These are phyloP conservation scores for Tylopilus plumbeoviolaceoides DNA, from an alignment of 768 basidiomycete genomes.

Conservation along the genomic window DNA sequence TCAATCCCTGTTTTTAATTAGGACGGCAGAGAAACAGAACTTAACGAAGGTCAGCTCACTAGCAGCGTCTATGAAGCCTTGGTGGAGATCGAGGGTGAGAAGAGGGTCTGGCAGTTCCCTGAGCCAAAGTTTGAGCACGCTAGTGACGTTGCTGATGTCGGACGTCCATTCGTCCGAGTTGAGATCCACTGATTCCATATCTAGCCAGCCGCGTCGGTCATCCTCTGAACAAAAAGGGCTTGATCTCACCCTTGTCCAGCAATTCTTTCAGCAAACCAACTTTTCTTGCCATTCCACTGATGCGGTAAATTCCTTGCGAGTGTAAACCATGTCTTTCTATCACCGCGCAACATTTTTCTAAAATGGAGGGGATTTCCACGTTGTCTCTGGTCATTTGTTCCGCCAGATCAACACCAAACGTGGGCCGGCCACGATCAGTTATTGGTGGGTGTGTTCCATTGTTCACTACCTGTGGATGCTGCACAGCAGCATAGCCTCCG, in stretches of 20 bases:
- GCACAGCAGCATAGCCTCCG: slow-evolving; percentile 25
- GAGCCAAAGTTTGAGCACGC: slow-evolving; percentile 93
- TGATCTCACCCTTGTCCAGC: slow-evolving; percentile 72
- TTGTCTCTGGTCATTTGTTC: slow-evolving; percentile 93
- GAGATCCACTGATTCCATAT: slow-evolving; percentile 84
- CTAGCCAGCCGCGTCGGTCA: slow-evolving; percentile 38
- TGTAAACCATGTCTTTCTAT: slow-evolving; percentile 88
- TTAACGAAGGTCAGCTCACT: slow-evolving; percentile 49
- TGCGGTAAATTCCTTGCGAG: slow-evolving; percentile 87
- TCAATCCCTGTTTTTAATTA: slow-evolving; percentile 63
- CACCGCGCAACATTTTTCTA: slow-evolving; percentile 85
- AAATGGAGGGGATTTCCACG: slow-evolving; percentile 82
- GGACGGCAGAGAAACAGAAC: not conserved
- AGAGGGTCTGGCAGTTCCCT: slow-evolving; percentile 94
- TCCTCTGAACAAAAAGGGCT: not conserved
- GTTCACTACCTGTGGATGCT: slow-evolving; percentile 23
- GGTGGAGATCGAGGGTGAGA: slow-evolving; percentile 77
- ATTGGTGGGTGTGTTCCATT: slow-evolving; percentile 31
- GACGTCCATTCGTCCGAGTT: slow-evolving; percentile 86
- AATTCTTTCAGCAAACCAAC: slow-evolving; percentile 77
- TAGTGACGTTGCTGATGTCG: slow-evolving; percentile 96
- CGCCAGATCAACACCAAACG: slow-evolving; percentile 88
- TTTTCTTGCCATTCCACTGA: slow-evolving; percentile 88
- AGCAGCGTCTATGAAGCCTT: slow-evolving; percentile 93
- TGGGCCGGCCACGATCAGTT: slow-evolving; percentile 66